A percentile compares a stretch with the other conserved stretches of the same genome.
These are phyloP conservation scores for Yamadazyma diddensiae DNA, from an alignment of 1,139 yeast genomes.

Conservation along the genomic window DNA sequence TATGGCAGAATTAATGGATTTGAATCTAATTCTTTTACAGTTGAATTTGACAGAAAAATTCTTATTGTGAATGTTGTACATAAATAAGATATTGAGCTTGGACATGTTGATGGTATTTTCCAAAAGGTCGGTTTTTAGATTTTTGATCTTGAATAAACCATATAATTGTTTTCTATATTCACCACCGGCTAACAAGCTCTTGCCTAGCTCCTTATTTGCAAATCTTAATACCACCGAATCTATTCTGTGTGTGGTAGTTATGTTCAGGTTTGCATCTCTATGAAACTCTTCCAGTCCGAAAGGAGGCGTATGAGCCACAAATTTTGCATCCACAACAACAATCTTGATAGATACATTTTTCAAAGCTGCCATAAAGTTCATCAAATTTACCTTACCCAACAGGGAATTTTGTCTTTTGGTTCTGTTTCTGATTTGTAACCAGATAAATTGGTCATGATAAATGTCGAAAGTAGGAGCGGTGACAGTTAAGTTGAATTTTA, in stretches of 20 bases:
- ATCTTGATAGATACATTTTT: constrained; percentile 24
- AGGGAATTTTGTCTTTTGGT: constrained; percentile 3
- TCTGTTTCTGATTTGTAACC: constrained; percentile 8
- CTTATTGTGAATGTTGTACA: constrained; percentile 24
- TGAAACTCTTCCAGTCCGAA: constrained; percentile 24
- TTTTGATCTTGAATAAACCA: constrained; percentile 30
- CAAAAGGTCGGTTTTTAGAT: constrained; percentile 27
- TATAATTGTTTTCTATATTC: constrained; percentile 14
- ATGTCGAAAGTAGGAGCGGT: constrained; percentile 36
- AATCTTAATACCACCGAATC: constrained; percentile 27
- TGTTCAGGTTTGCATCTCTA: constrained; percentile 29
- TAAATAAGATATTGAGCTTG: constrained; percentile 26
- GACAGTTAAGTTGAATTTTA: constrained; percentile 19
- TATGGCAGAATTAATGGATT: constrained; percentile 37
- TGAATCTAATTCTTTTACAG: constrained; percentile 27
- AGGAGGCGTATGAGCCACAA: constrained; percentile 32
- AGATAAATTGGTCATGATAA: constrained; percentile 35
- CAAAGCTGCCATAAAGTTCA: constrained; percentile 12
- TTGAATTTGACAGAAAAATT: constrained; percentile 23
- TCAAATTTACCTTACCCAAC: constrained; percentile 6
- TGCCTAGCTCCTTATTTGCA: constrained; percentile 23
- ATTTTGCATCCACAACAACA: constrained; percentile 30
- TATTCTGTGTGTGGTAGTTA: constrained; percentile 21
- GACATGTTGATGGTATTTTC: constrained; percentile 31
- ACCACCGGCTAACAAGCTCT: constrained; percentile 5